phyloP scores from a whole-genome alignment of 495 filamentous ascomycete species.

The Aspergillus bridgeri region DNA sequence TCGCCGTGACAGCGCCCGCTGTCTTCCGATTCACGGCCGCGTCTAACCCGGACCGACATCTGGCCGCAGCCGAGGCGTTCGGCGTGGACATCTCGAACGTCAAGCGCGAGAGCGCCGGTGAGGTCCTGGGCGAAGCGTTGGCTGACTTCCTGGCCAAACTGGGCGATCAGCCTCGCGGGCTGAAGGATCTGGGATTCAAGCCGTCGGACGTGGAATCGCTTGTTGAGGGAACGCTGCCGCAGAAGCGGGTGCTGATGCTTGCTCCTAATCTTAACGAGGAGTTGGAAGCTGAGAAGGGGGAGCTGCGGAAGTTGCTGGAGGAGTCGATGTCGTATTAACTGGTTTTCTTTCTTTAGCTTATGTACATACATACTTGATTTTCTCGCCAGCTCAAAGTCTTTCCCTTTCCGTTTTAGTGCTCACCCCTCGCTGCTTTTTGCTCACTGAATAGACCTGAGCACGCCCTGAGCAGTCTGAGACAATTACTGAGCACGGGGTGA shows the following conservation, averaged over 20 bases:
- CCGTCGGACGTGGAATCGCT: slow-evolving; percentile 68
- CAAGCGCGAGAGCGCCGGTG: slow-evolving; percentile 81
- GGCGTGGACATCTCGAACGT: slow-evolving; percentile 84
- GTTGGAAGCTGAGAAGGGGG: slow-evolving; percentile 60
- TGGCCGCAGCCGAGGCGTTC: slow-evolving; percentile 84
- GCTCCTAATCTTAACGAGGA: slow-evolving; percentile 76
- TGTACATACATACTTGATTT: slow-evolving; percentile 1
- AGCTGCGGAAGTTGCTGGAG: slow-evolving; percentile 61
- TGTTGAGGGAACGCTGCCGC: slow-evolving; percentile 92
- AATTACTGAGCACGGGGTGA: slow-evolving; percentile 6
- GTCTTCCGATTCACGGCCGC: slow-evolving; percentile 92
- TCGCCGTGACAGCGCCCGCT: slow-evolving; percentile 89
- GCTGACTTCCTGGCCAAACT: slow-evolving; percentile 72
- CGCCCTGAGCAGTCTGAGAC: slow-evolving; percentile 6
- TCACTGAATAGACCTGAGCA: slow-evolving; percentile 26
- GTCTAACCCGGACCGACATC: slow-evolving; percentile 86
- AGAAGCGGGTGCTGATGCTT: slow-evolving; percentile 84
- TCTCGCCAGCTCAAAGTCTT: slow-evolving; percentile 12
- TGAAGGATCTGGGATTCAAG: slow-evolving; percentile 80
- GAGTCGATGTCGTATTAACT: slow-evolving; percentile 58
- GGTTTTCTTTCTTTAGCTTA: neutral
- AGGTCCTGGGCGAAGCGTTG: slow-evolving; percentile 79
- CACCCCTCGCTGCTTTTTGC: slow-evolving; percentile 30
- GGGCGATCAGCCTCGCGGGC: slow-evolving; percentile 84
- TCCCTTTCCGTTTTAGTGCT: slow-evolving; percentile 34